Percentiles rank a stretch among this genome's conserved stretches.
Conservation (phyloP, 306 rosid species). For the Dryas drummondii region DNA sequence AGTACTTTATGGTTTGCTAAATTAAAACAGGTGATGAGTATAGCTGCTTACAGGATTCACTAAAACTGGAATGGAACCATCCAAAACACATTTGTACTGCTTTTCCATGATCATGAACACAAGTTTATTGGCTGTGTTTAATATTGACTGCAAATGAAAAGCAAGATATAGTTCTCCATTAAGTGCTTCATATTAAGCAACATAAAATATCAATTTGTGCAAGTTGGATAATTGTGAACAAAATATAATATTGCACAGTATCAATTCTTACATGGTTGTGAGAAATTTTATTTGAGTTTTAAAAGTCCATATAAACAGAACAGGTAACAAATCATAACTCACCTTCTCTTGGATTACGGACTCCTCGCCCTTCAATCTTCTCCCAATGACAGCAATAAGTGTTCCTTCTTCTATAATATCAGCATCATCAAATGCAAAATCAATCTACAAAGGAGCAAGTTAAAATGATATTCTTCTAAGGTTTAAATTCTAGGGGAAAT, state of each 20-base stretch:
- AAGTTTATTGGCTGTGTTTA: conserved; percentile 57
- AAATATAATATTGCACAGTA: not conserved
- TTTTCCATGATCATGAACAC: conserved; percentile 65
- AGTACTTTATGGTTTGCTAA: not conserved
- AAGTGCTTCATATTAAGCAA: not conserved
- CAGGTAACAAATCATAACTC: conserved; percentile 14
- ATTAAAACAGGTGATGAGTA: conserved; percentile 23
- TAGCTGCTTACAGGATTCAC: conserved; percentile 72
- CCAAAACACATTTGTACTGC: conserved; percentile 74
- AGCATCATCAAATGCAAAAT: conserved; percentile 93
- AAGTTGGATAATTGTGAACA: not conserved
- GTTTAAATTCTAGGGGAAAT: conserved; percentile 5
- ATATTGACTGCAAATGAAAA: conserved; percentile 51
- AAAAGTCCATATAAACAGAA: not conserved
- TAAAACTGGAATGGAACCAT: conserved; percentile 86
- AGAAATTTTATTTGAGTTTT: not conserved
- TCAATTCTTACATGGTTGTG: not conserved
- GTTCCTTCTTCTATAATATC: conserved; percentile 85
- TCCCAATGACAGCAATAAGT: conserved; percentile 67
- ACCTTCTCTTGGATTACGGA: conserved; percentile 81
- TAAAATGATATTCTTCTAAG: conserved; percentile 31
- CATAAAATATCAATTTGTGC: not conserved
- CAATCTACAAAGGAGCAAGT: conserved; percentile 68
- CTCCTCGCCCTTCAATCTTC: conserved; percentile 56
- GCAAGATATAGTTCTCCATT: not conserved